These are phyloP conservation scores for Yamadazyma dushanensis DNA, from an alignment of 1,139 yeast species.

Conservation along the genomic window DNA sequence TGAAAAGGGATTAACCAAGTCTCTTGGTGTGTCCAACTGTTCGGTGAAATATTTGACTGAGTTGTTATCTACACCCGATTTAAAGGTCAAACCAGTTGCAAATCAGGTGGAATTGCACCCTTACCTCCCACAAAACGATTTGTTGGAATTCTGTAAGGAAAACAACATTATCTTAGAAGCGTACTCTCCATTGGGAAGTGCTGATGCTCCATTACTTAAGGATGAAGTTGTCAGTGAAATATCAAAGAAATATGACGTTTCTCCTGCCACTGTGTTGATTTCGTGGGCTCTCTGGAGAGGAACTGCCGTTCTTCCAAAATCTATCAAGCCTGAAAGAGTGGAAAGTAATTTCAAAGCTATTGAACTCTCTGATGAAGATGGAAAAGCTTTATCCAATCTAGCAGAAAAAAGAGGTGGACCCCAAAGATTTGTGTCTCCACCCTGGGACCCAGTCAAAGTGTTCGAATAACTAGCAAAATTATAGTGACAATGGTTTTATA, in stretches of 20 bases:
- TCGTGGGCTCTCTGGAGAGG: constrained; percentile 77
- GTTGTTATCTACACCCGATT: constrained; percentile 49
- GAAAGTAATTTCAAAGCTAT: constrained; percentile 55
- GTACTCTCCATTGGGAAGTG: constrained; percentile 78
- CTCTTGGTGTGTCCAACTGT: constrained; percentile 82
- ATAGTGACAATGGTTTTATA: too few species aligned
- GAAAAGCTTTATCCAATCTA: constrained; percentile 46
- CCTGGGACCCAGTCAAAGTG: constrained; percentile 32
- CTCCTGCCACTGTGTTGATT: constrained; percentile 62
- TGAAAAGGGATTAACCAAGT: constrained; percentile 52
- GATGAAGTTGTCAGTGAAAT: constrained; percentile 49
- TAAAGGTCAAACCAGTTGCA: constrained; percentile 60
- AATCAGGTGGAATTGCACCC: constrained; percentile 82
- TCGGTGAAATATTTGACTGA: constrained; percentile 49
- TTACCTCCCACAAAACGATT: constrained; percentile 65
- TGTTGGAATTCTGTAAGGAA: constrained; percentile 52
- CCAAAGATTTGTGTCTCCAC: constrained; percentile 47
- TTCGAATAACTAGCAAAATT: constrained; percentile 17
- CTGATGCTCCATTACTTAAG: constrained; percentile 61
- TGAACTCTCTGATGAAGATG: constrained; percentile 54
- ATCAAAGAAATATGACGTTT: constrained; percentile 55
- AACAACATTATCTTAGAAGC: constrained; percentile 67
- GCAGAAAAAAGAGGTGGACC: constrained; percentile 43
- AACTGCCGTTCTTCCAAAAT: constrained; percentile 71
- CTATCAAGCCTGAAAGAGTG: constrained; percentile 61